Evolutionary conservation across 352 stramenopile species (phyloP).

Genomic region (Pythium monospermum): DNA sequence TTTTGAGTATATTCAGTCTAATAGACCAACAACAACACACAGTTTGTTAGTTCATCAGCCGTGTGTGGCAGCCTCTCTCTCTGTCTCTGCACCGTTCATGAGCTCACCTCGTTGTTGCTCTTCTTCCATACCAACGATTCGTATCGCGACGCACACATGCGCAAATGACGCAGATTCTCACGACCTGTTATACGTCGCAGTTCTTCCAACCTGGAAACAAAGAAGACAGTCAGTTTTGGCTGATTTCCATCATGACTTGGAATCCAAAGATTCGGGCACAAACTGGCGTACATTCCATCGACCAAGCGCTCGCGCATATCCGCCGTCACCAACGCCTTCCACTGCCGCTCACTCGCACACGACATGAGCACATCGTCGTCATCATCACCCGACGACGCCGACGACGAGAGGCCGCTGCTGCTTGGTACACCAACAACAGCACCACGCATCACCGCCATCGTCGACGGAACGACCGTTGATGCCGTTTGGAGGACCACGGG

Average conservation of each 20-base stretch:
- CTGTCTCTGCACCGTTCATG: too few relatives aligned
- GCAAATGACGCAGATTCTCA: conserved; percentile 41
- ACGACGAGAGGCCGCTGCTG: conserved; percentile 5
- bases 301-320: conserved; percentile 28
- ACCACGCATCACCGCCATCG: conserved; percentile 14
- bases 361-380: conserved; percentile 8
- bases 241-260: too few relatives aligned
- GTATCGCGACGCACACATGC: conserved; percentile 57
- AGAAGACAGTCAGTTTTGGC: too few relatives aligned
- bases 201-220: conserved; percentile 56
- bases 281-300: conserved; percentile 31
- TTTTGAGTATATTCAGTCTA: conserved; percentile 60
- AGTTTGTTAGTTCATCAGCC: too few relatives aligned
- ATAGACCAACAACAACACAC: too few relatives aligned
- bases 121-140: conserved; percentile 73
- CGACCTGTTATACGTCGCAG: conserved; percentile 58
- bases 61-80: too few relatives aligned
- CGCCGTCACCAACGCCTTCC: conserved; percentile 19
- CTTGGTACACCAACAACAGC: not conserved
- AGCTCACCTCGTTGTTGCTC: conserved; percentile 48
- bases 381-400: conserved; percentile 17
- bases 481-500: conserved; percentile 13
- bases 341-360: conserved; percentile 8
- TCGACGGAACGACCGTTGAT: conserved; percentile 18
- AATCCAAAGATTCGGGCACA: too few relatives aligned